Conservation (phyloP, 306 rosid genomes). For the Pyrus pyrifolia region DNA sequence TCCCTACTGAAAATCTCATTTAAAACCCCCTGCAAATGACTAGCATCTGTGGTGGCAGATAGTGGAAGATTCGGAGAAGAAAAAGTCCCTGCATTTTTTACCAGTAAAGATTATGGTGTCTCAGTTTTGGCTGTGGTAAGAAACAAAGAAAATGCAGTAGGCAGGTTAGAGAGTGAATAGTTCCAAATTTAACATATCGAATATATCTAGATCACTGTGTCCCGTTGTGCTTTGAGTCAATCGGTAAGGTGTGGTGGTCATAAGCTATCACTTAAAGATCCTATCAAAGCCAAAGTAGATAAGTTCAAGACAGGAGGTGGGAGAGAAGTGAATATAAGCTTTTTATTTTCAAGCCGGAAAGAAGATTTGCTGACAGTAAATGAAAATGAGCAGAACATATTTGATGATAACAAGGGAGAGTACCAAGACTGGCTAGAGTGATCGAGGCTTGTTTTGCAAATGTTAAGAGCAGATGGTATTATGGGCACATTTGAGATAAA, state of each 20-base stretch:
- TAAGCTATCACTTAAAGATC: not conserved
- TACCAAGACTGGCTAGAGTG: too few species aligned
- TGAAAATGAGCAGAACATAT: too few species aligned
- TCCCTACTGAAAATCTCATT: slow-evolving; percentile 16
- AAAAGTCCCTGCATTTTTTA: not conserved
- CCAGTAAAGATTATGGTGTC: slow-evolving; percentile 9
- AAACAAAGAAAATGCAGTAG: not conserved
- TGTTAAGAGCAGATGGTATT: not conserved
- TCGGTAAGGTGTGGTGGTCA: not conserved
- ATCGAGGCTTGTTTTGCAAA: not conserved
- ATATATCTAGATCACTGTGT: not conserved
- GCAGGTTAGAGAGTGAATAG: not conserved
- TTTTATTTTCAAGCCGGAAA: too few species aligned
- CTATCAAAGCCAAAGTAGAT: not conserved
- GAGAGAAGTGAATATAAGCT: too few species aligned
- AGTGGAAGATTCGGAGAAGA: slow-evolving; percentile 13
- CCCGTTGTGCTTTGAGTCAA: not conserved
- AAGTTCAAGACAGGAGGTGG: not conserved
- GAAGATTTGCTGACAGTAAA: too few species aligned
- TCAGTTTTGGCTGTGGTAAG: slow-evolving; percentile 2
- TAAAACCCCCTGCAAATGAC: slow-evolving; percentile 12
- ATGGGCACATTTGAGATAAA: not conserved
- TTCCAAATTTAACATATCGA: not conserved
- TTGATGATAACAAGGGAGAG: too few species aligned
- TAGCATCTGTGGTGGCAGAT: slow-evolving; percentile 11